Conservation (phyloP, 2,329 filamentous ascomycete species). For the Aspergillus intermedius region DNA sequence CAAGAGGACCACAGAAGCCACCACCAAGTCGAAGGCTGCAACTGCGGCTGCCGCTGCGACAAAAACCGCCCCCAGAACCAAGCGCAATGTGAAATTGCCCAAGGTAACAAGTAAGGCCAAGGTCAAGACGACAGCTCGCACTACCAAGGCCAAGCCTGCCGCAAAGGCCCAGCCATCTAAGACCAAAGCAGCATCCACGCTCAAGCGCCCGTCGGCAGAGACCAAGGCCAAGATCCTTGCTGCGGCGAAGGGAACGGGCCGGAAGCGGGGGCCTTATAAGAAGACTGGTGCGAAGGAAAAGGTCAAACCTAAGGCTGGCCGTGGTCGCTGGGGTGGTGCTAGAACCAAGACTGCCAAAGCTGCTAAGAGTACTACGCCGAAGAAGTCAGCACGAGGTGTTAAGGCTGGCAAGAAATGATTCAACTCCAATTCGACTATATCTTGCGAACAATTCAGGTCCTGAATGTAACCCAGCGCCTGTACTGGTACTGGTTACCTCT, state of each 20-base stretch:
- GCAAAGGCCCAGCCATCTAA: conserved; percentile 8
- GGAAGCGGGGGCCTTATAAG: conserved; percentile 6
- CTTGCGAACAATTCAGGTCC: no score
- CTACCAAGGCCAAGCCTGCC: conserved; percentile 6
- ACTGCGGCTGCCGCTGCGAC: not conserved
- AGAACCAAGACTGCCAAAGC: not conserved
- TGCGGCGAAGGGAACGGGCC: conserved; percentile 16
- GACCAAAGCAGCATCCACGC: conserved; percentile 15
- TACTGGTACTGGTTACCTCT: no score
- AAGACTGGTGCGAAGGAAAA: conserved; percentile 2
- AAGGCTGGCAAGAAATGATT: not conserved
- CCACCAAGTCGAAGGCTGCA: conserved; percentile 10
- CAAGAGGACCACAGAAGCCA: conserved; percentile 9
- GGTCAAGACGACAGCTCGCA: conserved; percentile 18
- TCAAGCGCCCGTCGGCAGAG: conserved; percentile 23
- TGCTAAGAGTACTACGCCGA: not conserved
- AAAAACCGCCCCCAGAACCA: conserved; percentile 13
- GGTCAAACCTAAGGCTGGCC: not conserved
- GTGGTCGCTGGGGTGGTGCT: not conserved
- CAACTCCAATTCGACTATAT: no score
- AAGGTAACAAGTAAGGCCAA: conserved; percentile 23
- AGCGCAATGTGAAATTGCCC: conserved; percentile 22
- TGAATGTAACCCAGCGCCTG: no score
- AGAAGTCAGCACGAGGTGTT: not conserved
- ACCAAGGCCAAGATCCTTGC: conserved; percentile 25